Evolutionary conservation across 805 yeast genomes (phyloP), one percentile per base, ranked within the genome.

Genomic region (Wickerhamiella kurtzmanii): DNA sequence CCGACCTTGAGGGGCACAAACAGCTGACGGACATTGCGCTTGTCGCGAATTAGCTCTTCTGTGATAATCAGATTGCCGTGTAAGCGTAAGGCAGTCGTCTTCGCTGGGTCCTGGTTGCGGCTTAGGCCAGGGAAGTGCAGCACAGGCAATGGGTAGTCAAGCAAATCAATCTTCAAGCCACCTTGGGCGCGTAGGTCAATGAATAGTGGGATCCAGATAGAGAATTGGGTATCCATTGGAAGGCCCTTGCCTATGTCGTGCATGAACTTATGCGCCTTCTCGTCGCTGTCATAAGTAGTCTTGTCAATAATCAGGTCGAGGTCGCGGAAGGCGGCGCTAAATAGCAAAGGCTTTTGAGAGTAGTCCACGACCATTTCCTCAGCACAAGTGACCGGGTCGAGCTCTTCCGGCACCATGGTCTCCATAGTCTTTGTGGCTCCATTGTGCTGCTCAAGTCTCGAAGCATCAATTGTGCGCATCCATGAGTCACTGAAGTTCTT

Each of bases 111-210:
- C 59, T 53, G 70, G 49, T 52, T 44, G 41, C 67, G 53, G 2
- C 65, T 63, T 11, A 69, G 65, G 13, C 68, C 64, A 0, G 95
- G 95, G 51, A 88, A 75, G 52, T 78, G 77, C 6, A 84, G 61
- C 44, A 88, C 64, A 0, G 97, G 96, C 15, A 89, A 57, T 0
- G 96, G 96, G 58, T 82, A 86, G 57, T 88, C 97, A 46, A 92
- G 68, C 50, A 88, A 55, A 16, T 49, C 50, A 15, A 56, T 43
- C 9, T 45, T 36, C 17, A 56, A 25, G 3, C 60, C 60, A 6
- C 56, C 60, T 2, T 48, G 46, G 1, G 59, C 60, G 25, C 46
- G 41, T 15, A 57, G 20, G 46, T 79, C 75, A 13, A 82, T 39
- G 60, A 67, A 66, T 46, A 78, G 56, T 0, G 96, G 96, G 2